phyloP scores from a whole-genome alignment of 2,329 filamentous ascomycete species.

The Xylaria sp. region DNA sequence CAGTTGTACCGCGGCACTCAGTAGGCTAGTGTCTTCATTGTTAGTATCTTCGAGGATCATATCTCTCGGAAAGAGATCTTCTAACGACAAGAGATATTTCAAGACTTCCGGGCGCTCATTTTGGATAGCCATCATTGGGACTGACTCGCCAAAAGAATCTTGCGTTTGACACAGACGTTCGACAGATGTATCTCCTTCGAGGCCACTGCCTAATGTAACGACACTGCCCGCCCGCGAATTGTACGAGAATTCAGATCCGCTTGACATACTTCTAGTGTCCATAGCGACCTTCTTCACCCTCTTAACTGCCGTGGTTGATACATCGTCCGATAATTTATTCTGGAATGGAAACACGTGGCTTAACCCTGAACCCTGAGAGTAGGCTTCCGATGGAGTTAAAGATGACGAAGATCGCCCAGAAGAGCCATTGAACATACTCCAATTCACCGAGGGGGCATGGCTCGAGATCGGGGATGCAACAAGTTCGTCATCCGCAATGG shows the following conservation, averaged over 20 bases:
- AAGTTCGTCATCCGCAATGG: conserved; percentile 55
- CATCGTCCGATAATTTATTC: conserved; percentile 60
- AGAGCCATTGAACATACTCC: conserved; percentile 60
- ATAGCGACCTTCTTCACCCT: conserved; percentile 84
- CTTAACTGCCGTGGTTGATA: conserved; percentile 55
- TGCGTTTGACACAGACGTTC: conserved; percentile 80
- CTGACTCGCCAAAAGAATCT: conserved; percentile 79
- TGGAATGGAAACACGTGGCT: conserved; percentile 95
- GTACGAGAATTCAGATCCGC: conserved; percentile 84
- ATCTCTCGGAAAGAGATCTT: conserved; percentile 77
- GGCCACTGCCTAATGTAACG: conserved; percentile 75
- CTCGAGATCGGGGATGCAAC: conserved; percentile 55
- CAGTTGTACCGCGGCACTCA: conserved; percentile 91
- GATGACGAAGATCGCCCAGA: conserved; percentile 57
- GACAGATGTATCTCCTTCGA: conserved; percentile 89
- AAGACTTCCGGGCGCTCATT: conserved; percentile 77
- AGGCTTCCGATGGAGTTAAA: conserved; percentile 60
- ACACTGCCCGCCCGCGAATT: conserved; percentile 83
- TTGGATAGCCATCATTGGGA: conserved; percentile 87
- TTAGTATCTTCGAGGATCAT: conserved; percentile 85
- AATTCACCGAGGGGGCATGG: conserved; percentile 59
- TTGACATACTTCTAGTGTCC: conserved; percentile 89
- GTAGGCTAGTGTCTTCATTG: conserved; percentile 86
- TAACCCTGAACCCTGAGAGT: conserved; percentile 69
- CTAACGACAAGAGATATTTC: conserved; percentile 80